These are phyloP conservation scores for Leptodermis oblonga DNA, from an alignment of 257 asterid species.

Conservation along the genomic window DNA sequence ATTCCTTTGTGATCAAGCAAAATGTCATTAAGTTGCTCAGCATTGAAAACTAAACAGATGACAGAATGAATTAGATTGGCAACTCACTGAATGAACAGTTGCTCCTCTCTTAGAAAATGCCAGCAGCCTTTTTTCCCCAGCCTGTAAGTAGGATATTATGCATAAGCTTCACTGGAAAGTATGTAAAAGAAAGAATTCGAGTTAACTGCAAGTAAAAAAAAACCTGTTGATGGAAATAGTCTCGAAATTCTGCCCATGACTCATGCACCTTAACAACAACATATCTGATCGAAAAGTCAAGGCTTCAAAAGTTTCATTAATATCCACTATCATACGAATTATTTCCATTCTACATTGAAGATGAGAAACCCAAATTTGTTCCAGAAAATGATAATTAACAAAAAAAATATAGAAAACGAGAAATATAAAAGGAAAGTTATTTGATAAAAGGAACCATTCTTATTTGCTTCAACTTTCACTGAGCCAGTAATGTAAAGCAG, in stretches of 20 bases:
- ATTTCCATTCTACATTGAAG: background rate
- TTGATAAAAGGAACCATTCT: background rate
- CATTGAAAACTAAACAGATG: background rate
- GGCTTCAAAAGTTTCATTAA: conserved; percentile 14
- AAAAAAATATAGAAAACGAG: background rate
- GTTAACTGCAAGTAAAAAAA: conserved; percentile 12
- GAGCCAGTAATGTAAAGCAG: background rate
- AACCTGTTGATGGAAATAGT: conserved; percentile 77
- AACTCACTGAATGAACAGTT: conserved; percentile 69
- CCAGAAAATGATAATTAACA: background rate
- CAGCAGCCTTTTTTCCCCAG: conserved; percentile 79
- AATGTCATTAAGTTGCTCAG: background rate
- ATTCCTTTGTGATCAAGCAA: background rate
- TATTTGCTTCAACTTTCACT: background rate
- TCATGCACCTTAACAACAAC: conserved; percentile 85
- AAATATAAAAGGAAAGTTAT: background rate
- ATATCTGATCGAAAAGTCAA: conserved; percentile 58
- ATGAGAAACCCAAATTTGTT: background rate
- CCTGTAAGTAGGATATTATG: conserved; percentile 36
- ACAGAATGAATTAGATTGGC: conserved; percentile 8
- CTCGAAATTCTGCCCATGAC: conserved; percentile 86
- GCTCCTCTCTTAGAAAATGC: conserved; percentile 93
- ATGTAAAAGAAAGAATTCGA: conserved; percentile 6
- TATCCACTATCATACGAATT: background rate
- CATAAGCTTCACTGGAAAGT: conserved; percentile 7